These are phyloP conservation scores for Candida wancherniae DNA, from an alignment of 805 yeast species.

Conservation along the genomic window DNA sequence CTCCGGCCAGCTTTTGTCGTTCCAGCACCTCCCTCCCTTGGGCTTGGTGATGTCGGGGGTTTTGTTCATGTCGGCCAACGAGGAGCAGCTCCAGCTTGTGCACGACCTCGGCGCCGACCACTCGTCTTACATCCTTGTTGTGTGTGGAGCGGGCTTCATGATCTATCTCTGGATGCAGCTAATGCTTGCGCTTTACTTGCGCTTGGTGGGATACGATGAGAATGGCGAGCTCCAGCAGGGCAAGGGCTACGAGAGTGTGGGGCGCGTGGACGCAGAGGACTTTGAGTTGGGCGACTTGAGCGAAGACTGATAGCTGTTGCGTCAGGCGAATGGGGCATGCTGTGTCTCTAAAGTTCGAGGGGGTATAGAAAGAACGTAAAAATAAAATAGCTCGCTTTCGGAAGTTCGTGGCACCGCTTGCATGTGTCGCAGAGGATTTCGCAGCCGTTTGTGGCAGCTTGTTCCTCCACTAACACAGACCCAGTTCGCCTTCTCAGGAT, in stretches of 20 bases:
- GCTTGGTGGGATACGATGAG: conserved; percentile 38
- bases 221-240: conserved; percentile 27
- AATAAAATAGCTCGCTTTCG: too few relatives aligned
- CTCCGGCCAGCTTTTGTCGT: conserved; percentile 50
- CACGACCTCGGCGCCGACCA: conserved; percentile 76
- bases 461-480: too few relatives aligned
- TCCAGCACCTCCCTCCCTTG: conserved; percentile 86
- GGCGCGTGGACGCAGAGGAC: conserved; percentile 22
- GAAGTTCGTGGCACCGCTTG: too few relatives aligned
- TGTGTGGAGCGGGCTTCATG: conserved; percentile 69
- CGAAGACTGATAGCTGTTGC: conserved; percentile 6
- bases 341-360: too few relatives aligned
- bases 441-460: too few relatives aligned
- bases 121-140: conserved; percentile 71
- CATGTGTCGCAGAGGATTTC: too few relatives aligned
- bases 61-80: conserved; percentile 88
- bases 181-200: conserved; percentile 55
- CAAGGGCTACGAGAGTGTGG: conserved; percentile 16
- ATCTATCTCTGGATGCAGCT: conserved; percentile 61
- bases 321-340: background rate
- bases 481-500: too few relatives aligned
- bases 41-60: conserved; percentile 74
- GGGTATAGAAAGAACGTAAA: too few relatives aligned
- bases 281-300: conserved; percentile 33
- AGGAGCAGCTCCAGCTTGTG: conserved; percentile 75